A percentile compares a stretch with the other conserved stretches of the same genome.
phyloP scores from a whole-genome alignment of 257 asterid genomes.

The Solanum rostratum region DNA sequence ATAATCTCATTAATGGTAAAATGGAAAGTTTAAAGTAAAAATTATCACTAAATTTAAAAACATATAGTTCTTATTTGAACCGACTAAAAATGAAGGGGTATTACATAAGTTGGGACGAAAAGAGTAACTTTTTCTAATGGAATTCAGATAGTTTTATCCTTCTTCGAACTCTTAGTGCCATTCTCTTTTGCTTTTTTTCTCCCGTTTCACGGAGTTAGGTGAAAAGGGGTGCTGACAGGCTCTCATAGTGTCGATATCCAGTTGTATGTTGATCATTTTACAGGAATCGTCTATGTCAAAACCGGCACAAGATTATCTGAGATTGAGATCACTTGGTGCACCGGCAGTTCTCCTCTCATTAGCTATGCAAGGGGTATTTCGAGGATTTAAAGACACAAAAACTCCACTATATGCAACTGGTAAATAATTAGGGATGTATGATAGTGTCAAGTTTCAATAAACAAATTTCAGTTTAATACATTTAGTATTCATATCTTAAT shows the following conservation, averaged over 20 bases:
- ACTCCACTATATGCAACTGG: slow-evolving; percentile 72
- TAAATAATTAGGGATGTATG: background rate
- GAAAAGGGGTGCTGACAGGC: background rate
- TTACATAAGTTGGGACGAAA: background rate
- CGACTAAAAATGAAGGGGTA: background rate
- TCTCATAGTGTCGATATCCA: background rate
- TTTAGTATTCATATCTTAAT: too few species aligned
- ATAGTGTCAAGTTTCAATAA: background rate
- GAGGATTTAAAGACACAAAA: slow-evolving; percentile 70
- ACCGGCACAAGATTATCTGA: slow-evolving; percentile 57
- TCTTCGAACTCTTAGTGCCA: background rate
- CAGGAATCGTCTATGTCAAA: slow-evolving; percentile 48
- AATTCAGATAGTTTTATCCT: background rate
- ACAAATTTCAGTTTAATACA: background rate
- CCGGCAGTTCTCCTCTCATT: slow-evolving; percentile 71
- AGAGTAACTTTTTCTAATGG: background rate
- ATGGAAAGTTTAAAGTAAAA: background rate
- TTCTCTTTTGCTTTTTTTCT: background rate
- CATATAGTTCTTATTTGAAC: background rate
- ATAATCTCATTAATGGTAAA: background rate
- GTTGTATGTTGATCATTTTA: background rate
- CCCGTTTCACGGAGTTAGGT: background rate
- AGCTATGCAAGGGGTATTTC: slow-evolving; percentile 80
- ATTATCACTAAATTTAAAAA: background rate
- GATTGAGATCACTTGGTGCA: slow-evolving; percentile 61